Conservation (phyloP, 306 rosid species). For the Cotoneaster glaucophyllus region DNA sequence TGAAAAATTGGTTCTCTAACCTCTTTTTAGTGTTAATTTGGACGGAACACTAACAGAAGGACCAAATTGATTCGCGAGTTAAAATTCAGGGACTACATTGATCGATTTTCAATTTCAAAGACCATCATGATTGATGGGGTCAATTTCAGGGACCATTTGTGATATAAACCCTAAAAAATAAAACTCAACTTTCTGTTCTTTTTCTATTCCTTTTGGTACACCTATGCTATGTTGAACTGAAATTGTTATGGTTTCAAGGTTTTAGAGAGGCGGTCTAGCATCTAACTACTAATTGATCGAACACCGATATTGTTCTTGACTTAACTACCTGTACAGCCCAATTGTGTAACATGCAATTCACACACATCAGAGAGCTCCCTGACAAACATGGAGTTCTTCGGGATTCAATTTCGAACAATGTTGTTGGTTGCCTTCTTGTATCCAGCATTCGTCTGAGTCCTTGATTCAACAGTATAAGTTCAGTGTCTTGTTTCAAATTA, state of each 20-base stretch:
- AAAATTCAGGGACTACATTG: no score
- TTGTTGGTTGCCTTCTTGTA: constrained; percentile 33
- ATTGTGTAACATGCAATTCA: not conserved
- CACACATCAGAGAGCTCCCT: not conserved
- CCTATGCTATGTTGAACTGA: not conserved
- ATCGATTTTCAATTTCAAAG: no score
- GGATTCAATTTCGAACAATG: constrained; percentile 34
- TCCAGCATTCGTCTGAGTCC: constrained; percentile 31
- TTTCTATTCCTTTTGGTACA: not conserved
- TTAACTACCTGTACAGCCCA: not conserved
- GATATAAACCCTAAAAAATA: no score
- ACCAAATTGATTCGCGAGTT: no score
- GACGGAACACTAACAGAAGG: no score
- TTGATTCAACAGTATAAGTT: constrained; percentile 60
- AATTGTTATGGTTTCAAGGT: not conserved
- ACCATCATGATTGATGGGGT: no score
- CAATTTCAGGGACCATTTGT: no score
- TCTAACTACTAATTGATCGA: no score
- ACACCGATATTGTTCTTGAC: not conserved
- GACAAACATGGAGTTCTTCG: not conserved
- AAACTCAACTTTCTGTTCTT: not conserved
- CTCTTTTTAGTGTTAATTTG: no score
- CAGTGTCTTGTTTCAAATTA: constrained; percentile 8
- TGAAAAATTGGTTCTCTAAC: no score
- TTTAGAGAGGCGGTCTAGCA: no score